phyloP scores from a whole-genome alignment of 1,284 basidiomycete species.

The Cystobasidium slooffiae region DNA sequence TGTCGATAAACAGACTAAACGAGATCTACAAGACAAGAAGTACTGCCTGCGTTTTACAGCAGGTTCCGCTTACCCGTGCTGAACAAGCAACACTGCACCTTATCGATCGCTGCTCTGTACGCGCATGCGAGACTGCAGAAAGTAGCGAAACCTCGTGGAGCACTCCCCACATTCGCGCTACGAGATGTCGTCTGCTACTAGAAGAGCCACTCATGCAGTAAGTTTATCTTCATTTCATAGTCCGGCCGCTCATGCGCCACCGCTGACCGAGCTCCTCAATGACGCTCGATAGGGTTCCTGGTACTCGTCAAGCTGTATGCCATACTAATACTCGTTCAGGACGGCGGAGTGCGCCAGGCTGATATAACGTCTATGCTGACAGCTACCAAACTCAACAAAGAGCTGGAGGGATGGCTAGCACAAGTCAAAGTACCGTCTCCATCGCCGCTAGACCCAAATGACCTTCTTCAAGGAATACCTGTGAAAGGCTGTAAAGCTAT shows the following conservation, averaged over 20 bases:
- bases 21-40: not conserved
- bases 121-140: not conserved
- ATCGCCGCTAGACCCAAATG: slow-evolving; percentile 55
- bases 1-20: not conserved
- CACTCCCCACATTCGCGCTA: not conserved
- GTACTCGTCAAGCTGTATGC: slow-evolving; percentile 33
- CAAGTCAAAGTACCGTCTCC: slow-evolving; percentile 59
- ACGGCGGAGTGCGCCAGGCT: not conserved
- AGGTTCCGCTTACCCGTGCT: too few relatives aligned
- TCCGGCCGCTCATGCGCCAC: not conserved
- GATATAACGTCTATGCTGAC: not conserved
- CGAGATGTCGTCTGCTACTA: not conserved
- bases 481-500: slow-evolving; percentile 81
- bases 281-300: slow-evolving; percentile 27
- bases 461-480: slow-evolving; percentile 65
- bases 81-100: too few relatives aligned
- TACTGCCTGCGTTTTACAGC: not conserved
- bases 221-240: not conserved
- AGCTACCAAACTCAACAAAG: slow-evolving; percentile 66
- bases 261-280: not conserved
- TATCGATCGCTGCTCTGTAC: too few relatives aligned
- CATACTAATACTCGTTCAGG: not conserved
- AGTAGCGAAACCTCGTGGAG: too few relatives aligned
- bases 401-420: slow-evolving; percentile 70
- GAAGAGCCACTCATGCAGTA: slow-evolving; percentile 39